Evolutionary conservation across 2,329 filamentous ascomycete species (phyloP).

Genomic region (Sclerotinia sclerotiorum): DNA sequence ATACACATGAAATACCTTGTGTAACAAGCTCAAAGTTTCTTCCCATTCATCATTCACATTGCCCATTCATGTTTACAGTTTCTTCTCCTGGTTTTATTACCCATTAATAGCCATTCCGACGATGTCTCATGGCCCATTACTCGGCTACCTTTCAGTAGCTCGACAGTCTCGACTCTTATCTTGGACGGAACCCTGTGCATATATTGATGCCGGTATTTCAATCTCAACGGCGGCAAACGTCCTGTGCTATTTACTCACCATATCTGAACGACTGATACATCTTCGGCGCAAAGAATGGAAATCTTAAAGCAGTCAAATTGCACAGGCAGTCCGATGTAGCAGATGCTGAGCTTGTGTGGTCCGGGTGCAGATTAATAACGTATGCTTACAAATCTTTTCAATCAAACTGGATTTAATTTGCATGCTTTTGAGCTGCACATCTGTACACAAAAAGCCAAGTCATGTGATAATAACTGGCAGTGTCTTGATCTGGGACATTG

Average conservation of each 20-base stretch:
- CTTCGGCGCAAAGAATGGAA: slow-evolving; percentile 38
- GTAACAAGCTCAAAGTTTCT: not conserved
- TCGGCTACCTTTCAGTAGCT: slow-evolving; percentile 23
- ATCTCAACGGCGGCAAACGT: slow-evolving; percentile 42
- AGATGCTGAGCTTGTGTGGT: slow-evolving; percentile 42
- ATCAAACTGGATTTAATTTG: slow-evolving; percentile 48
- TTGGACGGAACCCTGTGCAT: slow-evolving; percentile 43
- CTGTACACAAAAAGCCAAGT: slow-evolving; percentile 56
- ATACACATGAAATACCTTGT: not conserved
- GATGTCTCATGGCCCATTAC: not conserved
- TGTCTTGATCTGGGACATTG: slow-evolving; percentile 57
- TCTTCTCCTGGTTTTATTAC: not conserved
- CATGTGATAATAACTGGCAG: slow-evolving; percentile 54
- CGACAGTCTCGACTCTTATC: slow-evolving; percentile 38
- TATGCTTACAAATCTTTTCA: slow-evolving; percentile 44
- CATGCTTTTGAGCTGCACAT: slow-evolving; percentile 52
- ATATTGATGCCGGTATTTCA: slow-evolving; percentile 48
- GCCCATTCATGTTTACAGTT: not conserved
- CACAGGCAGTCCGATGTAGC: slow-evolving; percentile 40
- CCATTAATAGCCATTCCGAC: not conserved
- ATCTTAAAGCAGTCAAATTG: slow-evolving; percentile 36
- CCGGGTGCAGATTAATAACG: slow-evolving; percentile 50
- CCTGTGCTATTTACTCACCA: slow-evolving; percentile 48
- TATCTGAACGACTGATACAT: slow-evolving; percentile 41
- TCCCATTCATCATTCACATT: not conserved